Base-by-base conservation (phyloP, 179 eudicot species). In the Pouteria campechiana region DNA sequence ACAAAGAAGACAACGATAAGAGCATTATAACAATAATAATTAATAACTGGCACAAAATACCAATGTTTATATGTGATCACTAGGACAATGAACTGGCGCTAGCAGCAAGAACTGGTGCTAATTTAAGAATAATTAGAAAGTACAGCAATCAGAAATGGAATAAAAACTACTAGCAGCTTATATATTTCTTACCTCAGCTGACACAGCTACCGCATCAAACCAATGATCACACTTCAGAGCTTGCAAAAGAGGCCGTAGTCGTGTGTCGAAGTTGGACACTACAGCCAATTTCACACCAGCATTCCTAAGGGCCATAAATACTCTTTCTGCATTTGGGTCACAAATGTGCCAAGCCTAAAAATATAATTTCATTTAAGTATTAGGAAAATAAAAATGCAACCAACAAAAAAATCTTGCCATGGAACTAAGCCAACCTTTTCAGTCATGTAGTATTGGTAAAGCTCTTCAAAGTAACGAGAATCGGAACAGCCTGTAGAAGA, bases 171-270 rank as follows among this genome's bases (percentile, higher is more conserved):
- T n/a, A n/a, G n/a, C n/a, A n/a, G n/a, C n/a, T n/a, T n/a, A n/a
- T n/a, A n/a, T n/a, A n/a, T n/a, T n/a, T n/a, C n/a, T 50, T 59
- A 90, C 98, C 65, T 90, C 98, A 69, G 98, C 98, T 25, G 98
- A 90, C 15, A 86, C 90, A 21, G 98, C 92, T 27, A 90, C 75
- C 27, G 94, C 98, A 75, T 90, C 96, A 65, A 90, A 90, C 98
- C 98, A 90, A 65, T 90, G 75, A 48, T 82, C 98, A 54, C 98
- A 90, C 37, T 82, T 75, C 34, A 90, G 61, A 33, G 94, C 94
- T 39, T 68, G 80, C 63, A 90, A 32, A 17, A 90, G 57, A 40
- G 95, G 98, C 54, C 82, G 70, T 33, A 86, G 56, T 15, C 96
- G 63, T 35, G 96, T 90, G 58, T 90, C 98, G 34, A 90, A 90